phyloP scores from a whole-genome alignment of 2,329 filamentous ascomycete genomes.

The Bipolaris gigantea region DNA sequence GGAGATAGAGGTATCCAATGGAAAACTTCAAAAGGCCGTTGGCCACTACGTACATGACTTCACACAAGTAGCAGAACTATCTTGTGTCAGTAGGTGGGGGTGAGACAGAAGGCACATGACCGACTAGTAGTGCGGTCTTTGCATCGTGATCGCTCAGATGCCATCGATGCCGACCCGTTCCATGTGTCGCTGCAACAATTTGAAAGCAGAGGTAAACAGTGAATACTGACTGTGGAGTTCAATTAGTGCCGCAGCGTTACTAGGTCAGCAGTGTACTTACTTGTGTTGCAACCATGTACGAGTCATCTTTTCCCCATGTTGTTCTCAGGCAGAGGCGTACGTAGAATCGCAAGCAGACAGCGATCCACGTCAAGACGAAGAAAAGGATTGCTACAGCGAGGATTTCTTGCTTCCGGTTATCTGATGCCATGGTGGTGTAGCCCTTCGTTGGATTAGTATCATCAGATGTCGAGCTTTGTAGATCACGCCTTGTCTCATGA shows the following conservation, averaged over 20 bases:
- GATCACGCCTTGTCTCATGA: neutral
- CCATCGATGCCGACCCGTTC: constrained; percentile 44
- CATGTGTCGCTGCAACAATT: constrained; percentile 44
- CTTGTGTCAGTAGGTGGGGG: constrained; percentile 13
- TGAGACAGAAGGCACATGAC: neutral
- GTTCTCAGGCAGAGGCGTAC: constrained; percentile 43
- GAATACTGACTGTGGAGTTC: constrained; percentile 37
- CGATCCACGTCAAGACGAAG: constrained; percentile 44
- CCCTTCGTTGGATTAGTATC: neutral
- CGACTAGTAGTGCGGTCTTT: constrained; percentile 35
- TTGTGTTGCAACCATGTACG: constrained; percentile 45
- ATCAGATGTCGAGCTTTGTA: neutral
- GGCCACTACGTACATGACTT: constrained; percentile 56
- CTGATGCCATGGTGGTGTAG: constrained; percentile 7
- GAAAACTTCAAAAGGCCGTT: constrained; percentile 55
- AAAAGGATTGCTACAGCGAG: constrained; percentile 42
- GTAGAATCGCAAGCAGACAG: constrained; percentile 44
- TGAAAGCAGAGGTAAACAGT: constrained; percentile 47
- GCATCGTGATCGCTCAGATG: constrained; percentile 38
- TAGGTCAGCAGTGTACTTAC: constrained; percentile 13
- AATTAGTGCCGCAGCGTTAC: neutral
- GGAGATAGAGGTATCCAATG: constrained; percentile 57
- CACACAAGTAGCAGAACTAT: constrained; percentile 59
- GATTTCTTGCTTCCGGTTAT: constrained; percentile 26
- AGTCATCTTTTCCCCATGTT: constrained; percentile 47